These are phyloP conservation scores for Microbotryomycetes sp. DNA, from an alignment of 1,284 basidiomycete genomes.

Conservation along the genomic window DNA sequence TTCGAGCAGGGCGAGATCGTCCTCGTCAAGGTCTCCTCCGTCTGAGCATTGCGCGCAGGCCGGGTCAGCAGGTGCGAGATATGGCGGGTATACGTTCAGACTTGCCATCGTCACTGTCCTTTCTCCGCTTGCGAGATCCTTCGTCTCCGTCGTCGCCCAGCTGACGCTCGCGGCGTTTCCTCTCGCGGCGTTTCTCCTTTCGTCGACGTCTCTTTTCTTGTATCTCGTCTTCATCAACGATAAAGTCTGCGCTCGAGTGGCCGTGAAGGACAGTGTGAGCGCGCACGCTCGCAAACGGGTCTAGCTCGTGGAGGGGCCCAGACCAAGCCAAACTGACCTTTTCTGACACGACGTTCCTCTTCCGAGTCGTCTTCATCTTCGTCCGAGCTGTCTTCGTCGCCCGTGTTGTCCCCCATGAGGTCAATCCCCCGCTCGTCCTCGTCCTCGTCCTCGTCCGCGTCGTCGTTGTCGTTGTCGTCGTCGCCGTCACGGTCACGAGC, in stretches of 20 bases:
- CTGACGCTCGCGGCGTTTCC: slow-evolving; percentile 38
- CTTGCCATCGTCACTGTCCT: slow-evolving; percentile 27
- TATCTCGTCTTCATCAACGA: slow-evolving; percentile 75
- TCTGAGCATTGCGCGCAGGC: slow-evolving; percentile 41
- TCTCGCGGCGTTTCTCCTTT: slow-evolving; percentile 50
- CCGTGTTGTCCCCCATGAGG: slow-evolving; percentile 15
- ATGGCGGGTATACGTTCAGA: slow-evolving; percentile 46
- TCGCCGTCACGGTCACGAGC: slow-evolving; percentile 1
- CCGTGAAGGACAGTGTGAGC: neutral
- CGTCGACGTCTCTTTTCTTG: slow-evolving; percentile 49
- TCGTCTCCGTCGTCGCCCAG: slow-evolving; percentile 47
- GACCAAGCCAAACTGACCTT: slow-evolving; percentile 43
- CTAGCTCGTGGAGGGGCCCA: neutral
- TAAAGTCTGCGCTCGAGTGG: slow-evolving; percentile 50
- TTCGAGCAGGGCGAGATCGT: slow-evolving; percentile 86
- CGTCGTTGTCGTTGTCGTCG: slow-evolving; percentile 16
- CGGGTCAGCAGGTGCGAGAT: slow-evolving; percentile 43
- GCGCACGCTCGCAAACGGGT: neutral
- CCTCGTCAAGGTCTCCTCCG: slow-evolving; percentile 77
- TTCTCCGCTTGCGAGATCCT: slow-evolving; percentile 52
- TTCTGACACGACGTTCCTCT: slow-evolving; percentile 61
- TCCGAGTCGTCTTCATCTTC: slow-evolving; percentile 77
- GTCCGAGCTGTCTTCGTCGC: slow-evolving; percentile 66
- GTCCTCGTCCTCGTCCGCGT: slow-evolving; percentile 22
- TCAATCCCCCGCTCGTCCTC: slow-evolving; percentile 32